Percentiles rank a stretch among this genome's conserved stretches.
Conservation (phyloP, 306 rosid species). For the Lagenaria siceraria region DNA sequence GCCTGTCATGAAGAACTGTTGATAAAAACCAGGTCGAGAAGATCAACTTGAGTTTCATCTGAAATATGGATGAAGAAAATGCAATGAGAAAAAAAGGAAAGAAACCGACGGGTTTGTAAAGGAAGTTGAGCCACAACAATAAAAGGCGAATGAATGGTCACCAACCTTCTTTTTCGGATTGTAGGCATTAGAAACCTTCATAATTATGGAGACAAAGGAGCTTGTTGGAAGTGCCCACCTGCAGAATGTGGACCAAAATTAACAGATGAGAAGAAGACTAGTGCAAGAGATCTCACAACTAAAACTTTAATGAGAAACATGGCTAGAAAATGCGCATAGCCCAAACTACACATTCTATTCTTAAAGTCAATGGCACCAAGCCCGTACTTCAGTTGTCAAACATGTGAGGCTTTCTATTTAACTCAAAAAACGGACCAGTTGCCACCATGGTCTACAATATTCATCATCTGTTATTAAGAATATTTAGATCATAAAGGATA, state of each 20-base stretch:
- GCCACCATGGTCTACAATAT: conserved; percentile 2
- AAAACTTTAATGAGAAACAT: conserved; percentile 30
- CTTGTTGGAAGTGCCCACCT: conserved; percentile 44
- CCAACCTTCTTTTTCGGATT: conserved; percentile 40
- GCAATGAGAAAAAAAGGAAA: background rate
- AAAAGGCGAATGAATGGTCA: conserved; percentile 17
- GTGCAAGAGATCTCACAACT: conserved; percentile 35
- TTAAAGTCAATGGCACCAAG: conserved; percentile 13
- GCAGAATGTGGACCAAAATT: conserved; percentile 45
- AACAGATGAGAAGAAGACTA: conserved; percentile 36
- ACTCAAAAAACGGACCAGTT: conserved; percentile 4
- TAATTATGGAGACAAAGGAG: conserved; percentile 37
- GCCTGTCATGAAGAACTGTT: background rate
- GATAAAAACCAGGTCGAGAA: background rate
- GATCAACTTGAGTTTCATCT: background rate
- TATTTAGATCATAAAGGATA: background rate
- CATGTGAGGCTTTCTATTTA: background rate
- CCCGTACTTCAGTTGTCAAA: background rate
- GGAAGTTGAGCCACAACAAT: background rate
- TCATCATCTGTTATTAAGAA: background rate
- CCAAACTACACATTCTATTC: conserved; percentile 15
- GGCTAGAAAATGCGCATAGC: conserved; percentile 14
- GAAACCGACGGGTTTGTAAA: background rate
- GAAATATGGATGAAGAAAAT: background rate
- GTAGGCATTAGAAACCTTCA: conserved; percentile 31